Percentiles rank a stretch among this genome's conserved stretches.
Conservation (phyloP, 768 basidiomycete genomes). For the Phaeotremella skinneri region DNA sequence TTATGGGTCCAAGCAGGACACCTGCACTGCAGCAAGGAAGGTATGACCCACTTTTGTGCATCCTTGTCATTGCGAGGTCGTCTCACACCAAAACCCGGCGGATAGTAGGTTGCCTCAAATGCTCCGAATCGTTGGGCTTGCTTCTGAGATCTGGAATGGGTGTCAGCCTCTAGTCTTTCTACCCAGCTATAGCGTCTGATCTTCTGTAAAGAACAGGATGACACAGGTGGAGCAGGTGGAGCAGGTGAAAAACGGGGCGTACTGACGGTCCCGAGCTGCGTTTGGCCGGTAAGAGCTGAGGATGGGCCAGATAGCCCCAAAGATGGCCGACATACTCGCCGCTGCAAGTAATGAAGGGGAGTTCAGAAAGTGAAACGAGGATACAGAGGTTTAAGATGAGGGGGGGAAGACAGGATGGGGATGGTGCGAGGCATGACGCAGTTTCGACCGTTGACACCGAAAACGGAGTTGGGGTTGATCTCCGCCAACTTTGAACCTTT, state of each 20-base stretch:
- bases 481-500: background rate
- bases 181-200: background rate
- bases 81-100: conserved; percentile 35
- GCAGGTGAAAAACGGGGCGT: conserved; percentile 6
- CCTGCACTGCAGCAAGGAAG: background rate
- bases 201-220: background rate
- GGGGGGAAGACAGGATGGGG: background rate
- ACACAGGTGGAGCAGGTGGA: background rate
- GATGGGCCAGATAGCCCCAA: conserved; percentile 39
- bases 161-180: conserved; percentile 6
- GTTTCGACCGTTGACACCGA: background rate
- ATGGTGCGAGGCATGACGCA: conserved; percentile 1
- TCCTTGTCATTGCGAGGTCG: conserved; percentile 44
- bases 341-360: conserved; percentile 12
- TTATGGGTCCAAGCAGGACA: background rate
- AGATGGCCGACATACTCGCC: conserved; percentile 29
- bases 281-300: conserved; percentile 36
- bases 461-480: background rate
- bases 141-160: conserved; percentile 16
- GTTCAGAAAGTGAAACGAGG: conserved; percentile 1
- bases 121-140: conserved; percentile 43
- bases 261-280: conserved; percentile 35
- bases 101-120: conserved; percentile 45
- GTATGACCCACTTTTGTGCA: conserved; percentile 45
- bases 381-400: conserved; percentile 8